Percentiles rank a stretch among this genome's conserved stretches.
Evolutionary conservation across 2,329 filamentous ascomycete genomes (phyloP).

Genomic region (Fusarium camptoceras): DNA sequence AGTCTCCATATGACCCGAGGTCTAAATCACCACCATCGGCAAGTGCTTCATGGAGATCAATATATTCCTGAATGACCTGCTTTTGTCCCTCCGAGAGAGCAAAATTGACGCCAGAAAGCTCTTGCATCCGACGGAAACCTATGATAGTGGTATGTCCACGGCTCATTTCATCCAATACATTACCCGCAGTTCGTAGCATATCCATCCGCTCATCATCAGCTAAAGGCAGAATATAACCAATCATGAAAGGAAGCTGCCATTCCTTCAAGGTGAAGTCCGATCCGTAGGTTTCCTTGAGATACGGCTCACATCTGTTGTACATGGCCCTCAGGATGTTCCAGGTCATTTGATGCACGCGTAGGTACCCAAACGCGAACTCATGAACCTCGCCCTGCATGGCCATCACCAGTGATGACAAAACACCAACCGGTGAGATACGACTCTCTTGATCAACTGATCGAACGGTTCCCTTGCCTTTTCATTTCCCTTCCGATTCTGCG

Average conservation of each 20-base stretch:
- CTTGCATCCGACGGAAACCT: background rate
- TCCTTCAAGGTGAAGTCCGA: background rate
- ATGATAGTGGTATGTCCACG: background rate
- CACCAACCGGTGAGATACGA: background rate
- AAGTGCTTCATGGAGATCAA: too few species aligned
- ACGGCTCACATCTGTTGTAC: background rate
- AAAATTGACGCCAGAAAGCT: background rate
- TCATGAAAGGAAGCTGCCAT: background rate
- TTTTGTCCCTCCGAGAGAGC: too few species aligned
- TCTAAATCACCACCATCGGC: too few species aligned
- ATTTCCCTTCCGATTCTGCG: background rate
- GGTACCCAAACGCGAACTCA: background rate
- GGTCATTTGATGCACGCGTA: background rate
- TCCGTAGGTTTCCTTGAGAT: background rate
- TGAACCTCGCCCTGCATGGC: background rate
- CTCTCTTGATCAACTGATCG: background rate
- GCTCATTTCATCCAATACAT: background rate
- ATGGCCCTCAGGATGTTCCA: background rate
- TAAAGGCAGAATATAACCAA: background rate
- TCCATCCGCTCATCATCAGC: background rate
- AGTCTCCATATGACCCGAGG: too few species aligned
- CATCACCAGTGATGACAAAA: background rate
- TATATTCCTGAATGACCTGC: too few species aligned
- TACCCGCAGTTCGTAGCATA: background rate
- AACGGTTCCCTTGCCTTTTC: background rate